phyloP scores from a whole-genome alignment of 345 rosid genomes.

The Schrenkiella parvula region DNA sequence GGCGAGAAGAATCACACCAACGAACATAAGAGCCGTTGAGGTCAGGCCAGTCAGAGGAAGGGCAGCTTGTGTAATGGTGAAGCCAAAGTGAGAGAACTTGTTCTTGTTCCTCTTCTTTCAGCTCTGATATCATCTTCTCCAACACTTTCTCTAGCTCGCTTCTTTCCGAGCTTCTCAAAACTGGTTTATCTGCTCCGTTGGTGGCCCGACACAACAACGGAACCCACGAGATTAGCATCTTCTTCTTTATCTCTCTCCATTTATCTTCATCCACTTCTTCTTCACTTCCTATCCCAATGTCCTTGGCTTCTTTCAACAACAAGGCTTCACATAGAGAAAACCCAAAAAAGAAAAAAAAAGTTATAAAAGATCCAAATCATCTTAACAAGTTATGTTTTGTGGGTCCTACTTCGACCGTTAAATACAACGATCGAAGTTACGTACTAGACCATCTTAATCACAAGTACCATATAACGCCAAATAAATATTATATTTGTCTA shows the following conservation, averaged over 20 bases:
- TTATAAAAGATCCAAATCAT: not conserved
- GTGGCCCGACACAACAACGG: constrained; percentile 73
- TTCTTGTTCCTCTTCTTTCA: constrained; percentile 60
- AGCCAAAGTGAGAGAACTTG: constrained; percentile 80
- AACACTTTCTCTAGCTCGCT: constrained; percentile 52
- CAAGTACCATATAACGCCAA: too few relatives aligned
- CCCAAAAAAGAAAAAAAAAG: not conserved
- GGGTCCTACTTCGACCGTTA: constrained; percentile 2
- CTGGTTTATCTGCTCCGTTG: constrained; percentile 65
- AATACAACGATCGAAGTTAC: too few relatives aligned
- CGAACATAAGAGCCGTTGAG: constrained; percentile 56
- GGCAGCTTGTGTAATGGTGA: constrained; percentile 59
- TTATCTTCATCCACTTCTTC: constrained; percentile 39
- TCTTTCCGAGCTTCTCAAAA: constrained; percentile 47
- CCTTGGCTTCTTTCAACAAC: constrained; percentile 63
- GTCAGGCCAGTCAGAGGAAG: constrained; percentile 91
- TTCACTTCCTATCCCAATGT: constrained; percentile 40
- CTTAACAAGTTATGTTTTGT: not conserved
- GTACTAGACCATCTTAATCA: too few relatives aligned
- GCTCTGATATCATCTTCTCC: constrained; percentile 53
- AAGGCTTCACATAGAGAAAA: constrained; percentile 42
- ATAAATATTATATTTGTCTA: too few relatives aligned
- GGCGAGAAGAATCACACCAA: constrained; percentile 75
- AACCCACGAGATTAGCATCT: constrained; percentile 68
- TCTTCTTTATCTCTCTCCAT: constrained; percentile 44